Percentiles rank a stretch among this genome's conserved stretches.
Evolutionary conservation across 116 monocot species (phyloP).

Genomic region (Cymodocea nodosa): DNA sequence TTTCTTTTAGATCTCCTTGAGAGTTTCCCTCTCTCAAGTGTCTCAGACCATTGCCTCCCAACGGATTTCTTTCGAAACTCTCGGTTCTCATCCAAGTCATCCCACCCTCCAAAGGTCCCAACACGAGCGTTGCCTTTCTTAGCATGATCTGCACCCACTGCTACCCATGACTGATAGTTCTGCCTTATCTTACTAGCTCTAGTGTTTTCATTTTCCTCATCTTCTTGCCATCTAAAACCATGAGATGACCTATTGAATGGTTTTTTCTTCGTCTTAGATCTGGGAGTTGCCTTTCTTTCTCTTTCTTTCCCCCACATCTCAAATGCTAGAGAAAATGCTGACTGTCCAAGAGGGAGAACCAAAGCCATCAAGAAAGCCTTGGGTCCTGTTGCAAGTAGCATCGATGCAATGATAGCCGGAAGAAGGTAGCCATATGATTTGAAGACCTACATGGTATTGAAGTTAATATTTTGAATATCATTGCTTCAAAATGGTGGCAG

Average conservation of each 20-base stretch:
- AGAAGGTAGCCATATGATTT: conserved; percentile 67
- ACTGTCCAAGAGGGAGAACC: conserved; percentile 78
- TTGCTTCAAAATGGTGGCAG: not conserved
- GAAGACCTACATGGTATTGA: conserved; percentile 42
- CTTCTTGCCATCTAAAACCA: conserved; percentile 13
- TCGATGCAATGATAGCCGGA: conserved; percentile 68
- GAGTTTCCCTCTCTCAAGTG: conserved; percentile 25
- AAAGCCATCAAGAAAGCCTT: conserved; percentile 87
- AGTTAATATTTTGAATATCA: not conserved
- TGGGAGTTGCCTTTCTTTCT: conserved; percentile 14
- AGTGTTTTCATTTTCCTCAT: conserved; percentile 9
- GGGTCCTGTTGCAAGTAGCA: conserved; percentile 75
- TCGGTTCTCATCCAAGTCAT: conserved; percentile 41
- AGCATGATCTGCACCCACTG: conserved; percentile 5
- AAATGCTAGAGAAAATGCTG: conserved; percentile 47
- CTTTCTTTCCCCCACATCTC: conserved; percentile 45
- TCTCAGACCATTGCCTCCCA: not conserved
- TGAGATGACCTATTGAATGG: conserved; percentile 14
- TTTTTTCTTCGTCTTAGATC: conserved; percentile 17
- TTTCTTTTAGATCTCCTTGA: conserved; percentile 34
- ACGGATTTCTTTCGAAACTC: not conserved
- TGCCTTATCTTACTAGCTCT: not conserved
- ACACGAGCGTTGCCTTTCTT: conserved; percentile 1
- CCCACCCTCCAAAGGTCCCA: conserved; percentile 73
- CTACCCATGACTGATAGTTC: conserved; percentile 36